A percentile compares a stretch with the other conserved stretches of the same genome.
These are phyloP conservation scores for Glonium stellatum DNA, from an alignment of 495 filamentous ascomycete genomes.

Conservation along the genomic window DNA sequence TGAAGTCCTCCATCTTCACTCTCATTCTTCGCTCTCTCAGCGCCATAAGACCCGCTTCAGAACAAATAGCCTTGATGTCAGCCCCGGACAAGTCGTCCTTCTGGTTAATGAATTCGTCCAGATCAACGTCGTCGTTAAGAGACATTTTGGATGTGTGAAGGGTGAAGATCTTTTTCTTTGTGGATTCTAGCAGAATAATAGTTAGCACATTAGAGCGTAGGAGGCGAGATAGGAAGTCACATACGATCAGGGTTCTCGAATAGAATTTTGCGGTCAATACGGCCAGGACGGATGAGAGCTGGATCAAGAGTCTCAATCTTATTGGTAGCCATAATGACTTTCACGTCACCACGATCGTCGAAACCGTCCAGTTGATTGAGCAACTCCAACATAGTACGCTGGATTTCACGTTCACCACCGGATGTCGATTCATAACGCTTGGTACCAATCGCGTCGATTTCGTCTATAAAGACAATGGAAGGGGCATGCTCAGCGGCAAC, in stretches of 20 bases:
- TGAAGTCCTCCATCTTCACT: slow-evolving; percentile 98
- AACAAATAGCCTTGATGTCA: slow-evolving; percentile 98
- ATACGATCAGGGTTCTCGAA: slow-evolving; percentile 97
- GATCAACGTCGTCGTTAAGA: slow-evolving; percentile 85
- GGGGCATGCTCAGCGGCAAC: slow-evolving; percentile 91
- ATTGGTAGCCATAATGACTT: slow-evolving; percentile 99
- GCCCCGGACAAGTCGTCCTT: slow-evolving; percentile 97
- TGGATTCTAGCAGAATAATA: slow-evolving; percentile 58
- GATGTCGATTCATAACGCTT: slow-evolving; percentile 98
- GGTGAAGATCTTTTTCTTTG: slow-evolving; percentile 99
- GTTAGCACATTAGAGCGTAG: slow-evolving; percentile 32
- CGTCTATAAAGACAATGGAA: slow-evolving; percentile 98
- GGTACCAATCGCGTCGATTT: slow-evolving; percentile 98
- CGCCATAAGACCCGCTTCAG: slow-evolving; percentile 92
- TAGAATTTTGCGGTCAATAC: slow-evolving; percentile 98
- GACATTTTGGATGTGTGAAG: slow-evolving; percentile 99
- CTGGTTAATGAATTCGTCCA: slow-evolving; percentile 97
- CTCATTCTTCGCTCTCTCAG: slow-evolving; percentile 93
- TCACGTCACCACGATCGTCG: slow-evolving; percentile 97
- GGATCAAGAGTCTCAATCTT: slow-evolving; percentile 98
- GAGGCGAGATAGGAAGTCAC: slow-evolving; percentile 26
- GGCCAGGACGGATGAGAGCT: slow-evolving; percentile 90
- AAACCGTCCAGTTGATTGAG: slow-evolving; percentile 98
- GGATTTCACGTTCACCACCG: slow-evolving; percentile 93
- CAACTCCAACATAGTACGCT: slow-evolving; percentile 97